Base-by-base conservation (phyloP, 441 rosid genomes). In the Corymbia calophylla region DNA sequence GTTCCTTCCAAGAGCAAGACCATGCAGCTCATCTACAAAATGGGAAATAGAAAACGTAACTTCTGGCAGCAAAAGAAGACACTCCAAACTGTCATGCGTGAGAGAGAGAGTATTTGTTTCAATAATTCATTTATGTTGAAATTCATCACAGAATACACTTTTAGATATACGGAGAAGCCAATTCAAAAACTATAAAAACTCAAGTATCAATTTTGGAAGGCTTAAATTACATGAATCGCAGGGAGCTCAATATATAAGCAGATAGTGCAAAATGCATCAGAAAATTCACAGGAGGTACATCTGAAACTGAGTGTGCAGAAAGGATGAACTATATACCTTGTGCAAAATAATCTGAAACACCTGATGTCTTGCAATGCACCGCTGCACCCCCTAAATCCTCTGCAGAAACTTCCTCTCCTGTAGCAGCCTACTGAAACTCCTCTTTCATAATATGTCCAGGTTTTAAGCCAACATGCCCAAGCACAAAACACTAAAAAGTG, bases 341-440 rank as follows among this genome's bases (percentile, higher is more conserved):
- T 93, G 99, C 99, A 92, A 96, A 96, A 94, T 98, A 96, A 93
- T 98, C 99, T 0, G 99, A 98, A 88, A 98, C 99, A 81, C 99
- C 99, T n/a, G 99, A 97, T 2, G 97, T 95, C 93, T 95, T 97
- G 95, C 99, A 98, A 87, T 98, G 99, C 90, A 98, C 96, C 9
- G 93, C 88, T 82, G 99, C 99, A 35, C 99, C 99, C 35, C 99
- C 99, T 89, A 98, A 93, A 93, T 97, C 98, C 92, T 98, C 99
- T 35, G 99, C 99, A 86, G 99, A 95, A 86, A 98, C 96, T 91
- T 95, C 99, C 94, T 98, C 99, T 91, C 99, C 99, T 5, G 99
- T 98, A 86, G 99, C 99, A 95, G 99, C 99, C 99, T 98, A 93
- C 89, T 91, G 93, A 90, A 92, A 90, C 84, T 92, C 92, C 90